Base-by-base conservation (phyloP, 306 rosid genomes). In the Ormosia emarginata region DNA sequence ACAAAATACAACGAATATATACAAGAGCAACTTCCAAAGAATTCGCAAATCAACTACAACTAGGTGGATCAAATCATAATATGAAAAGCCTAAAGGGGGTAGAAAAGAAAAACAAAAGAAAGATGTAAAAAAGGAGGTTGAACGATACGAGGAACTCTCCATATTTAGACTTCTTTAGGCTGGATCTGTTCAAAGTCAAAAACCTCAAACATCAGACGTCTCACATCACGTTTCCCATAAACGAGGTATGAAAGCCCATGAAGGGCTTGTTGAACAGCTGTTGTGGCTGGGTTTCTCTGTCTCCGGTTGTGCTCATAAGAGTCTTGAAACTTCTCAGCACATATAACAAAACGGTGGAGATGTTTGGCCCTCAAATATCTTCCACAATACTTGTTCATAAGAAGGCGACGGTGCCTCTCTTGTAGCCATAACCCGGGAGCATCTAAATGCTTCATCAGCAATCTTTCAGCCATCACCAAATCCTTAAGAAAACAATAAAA, bases 371-470 rank as follows among this genome's bases (percentile, higher is more conserved):
- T 90, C 88, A 95, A 86, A 79, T 93, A 95, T 76, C 94, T 87
- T 62, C 97, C 97, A 39, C 98, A 95, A 65, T 81, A 85, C 86
- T 92, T 95, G 92, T 95, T 95, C 99, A 95, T 90, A 1, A 95
- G 84, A 81, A 89, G 29, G 36, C 97, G 88, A 43, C 98, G 96
- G 71, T 95, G 98, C 81, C 88, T 93, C 90, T 90, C 94, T 67
- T 90, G 94, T 46, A 93, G 62, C 99, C 99, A 95, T 81, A 75
- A 71, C 44, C 98, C 99, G 1, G 99, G 99, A 64, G 99, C 99
- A 81, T 95, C 99, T 83, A 95, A 88, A 85, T 95, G 98, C 86
- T 93, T 95, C 94, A 91, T 93, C 90, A 95, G 82, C 90, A 95
- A 83, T 85, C 94, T 92, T 82, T 95, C 98, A 2, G 97, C 99